Percentiles rank a stretch among this genome's conserved stretches.
Evolutionary conservation across 78 protist genomes (phyloP).

Genomic region (Dictyostelium intermedium): DNA sequence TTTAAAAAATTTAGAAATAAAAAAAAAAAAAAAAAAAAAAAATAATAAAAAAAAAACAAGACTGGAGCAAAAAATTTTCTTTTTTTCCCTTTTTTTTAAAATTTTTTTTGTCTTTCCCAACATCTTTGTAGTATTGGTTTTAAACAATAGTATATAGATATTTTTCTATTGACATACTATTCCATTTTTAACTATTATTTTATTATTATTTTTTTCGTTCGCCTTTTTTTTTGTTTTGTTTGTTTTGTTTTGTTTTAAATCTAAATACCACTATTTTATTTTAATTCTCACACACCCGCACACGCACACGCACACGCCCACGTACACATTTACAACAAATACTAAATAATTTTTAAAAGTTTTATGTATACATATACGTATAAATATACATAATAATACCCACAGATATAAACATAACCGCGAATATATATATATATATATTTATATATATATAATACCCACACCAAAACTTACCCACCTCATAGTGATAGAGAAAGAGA

Average conservation of each 20-base stretch:
- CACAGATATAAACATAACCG: no score
- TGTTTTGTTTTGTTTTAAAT: neutral
- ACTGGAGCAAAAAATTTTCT: neutral
- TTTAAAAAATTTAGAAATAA: neutral
- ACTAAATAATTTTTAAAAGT: no score
- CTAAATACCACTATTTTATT: neutral
- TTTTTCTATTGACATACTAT: neutral
- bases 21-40: neutral
- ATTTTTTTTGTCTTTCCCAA: neutral
- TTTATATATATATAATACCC: no score
- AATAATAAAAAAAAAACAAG: neutral
- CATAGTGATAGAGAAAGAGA: neutral
- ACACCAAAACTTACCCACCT: no score
- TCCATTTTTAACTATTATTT: no score
- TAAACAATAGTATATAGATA: neutral
- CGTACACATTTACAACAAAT: no score
- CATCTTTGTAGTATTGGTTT: neutral
- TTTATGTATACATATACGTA: no score
- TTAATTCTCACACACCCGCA: neutral
- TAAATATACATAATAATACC: no score
- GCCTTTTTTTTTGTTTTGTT: neutral
- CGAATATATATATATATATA: no score
- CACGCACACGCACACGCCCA: no score
- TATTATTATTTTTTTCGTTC: no score
- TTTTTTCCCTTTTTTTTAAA: neutral